Conservation (phyloP, 371 early-diverging fungal species). For the Mortierella sp. region DNA sequence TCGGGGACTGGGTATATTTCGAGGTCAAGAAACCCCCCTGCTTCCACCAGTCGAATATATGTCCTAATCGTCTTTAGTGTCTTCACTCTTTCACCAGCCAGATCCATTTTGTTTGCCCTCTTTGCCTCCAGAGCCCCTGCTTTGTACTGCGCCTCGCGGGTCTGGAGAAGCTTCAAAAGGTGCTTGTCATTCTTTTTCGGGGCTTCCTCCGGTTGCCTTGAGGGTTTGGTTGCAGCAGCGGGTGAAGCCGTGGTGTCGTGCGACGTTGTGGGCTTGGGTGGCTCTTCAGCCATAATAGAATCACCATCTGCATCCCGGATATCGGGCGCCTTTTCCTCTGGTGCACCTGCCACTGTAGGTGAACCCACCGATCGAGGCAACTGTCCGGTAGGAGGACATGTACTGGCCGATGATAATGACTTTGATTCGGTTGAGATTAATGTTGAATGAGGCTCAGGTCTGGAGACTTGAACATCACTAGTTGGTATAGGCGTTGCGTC, state of each 20-base stretch:
- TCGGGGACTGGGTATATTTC: conserved; percentile 48
- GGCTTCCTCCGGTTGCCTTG: conserved; percentile 21
- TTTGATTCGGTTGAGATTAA: conserved; percentile 5
- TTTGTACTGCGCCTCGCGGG: conserved; percentile 46
- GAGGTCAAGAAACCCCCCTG: conserved; percentile 45
- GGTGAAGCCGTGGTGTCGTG: conserved; percentile 1
- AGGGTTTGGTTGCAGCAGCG: conserved; percentile 1
- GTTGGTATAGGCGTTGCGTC: background rate
- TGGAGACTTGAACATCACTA: too few species aligned
- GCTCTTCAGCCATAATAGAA: conserved; percentile 16
- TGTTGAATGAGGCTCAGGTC: conserved; percentile 1
- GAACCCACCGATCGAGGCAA: conserved; percentile 30
- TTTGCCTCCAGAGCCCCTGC: conserved; percentile 32
- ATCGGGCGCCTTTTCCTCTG: conserved; percentile 20
- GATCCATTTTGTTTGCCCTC: conserved; percentile 21
- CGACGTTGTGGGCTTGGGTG: background rate
- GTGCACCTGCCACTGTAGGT: conserved; percentile 37
- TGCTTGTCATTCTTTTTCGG: conserved; percentile 28
- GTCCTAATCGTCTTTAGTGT: conserved; percentile 25
- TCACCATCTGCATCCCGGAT: conserved; percentile 34
- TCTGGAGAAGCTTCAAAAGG: conserved; percentile 21
- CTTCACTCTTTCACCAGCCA: conserved; percentile 38
- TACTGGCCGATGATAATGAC: background rate
- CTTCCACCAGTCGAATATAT: conserved; percentile 40
- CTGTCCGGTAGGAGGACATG: background rate